Base-by-base conservation (phyloP, 2,329 filamentous ascomycete genomes). In the Neopestalotiopsis clavispora region DNA sequence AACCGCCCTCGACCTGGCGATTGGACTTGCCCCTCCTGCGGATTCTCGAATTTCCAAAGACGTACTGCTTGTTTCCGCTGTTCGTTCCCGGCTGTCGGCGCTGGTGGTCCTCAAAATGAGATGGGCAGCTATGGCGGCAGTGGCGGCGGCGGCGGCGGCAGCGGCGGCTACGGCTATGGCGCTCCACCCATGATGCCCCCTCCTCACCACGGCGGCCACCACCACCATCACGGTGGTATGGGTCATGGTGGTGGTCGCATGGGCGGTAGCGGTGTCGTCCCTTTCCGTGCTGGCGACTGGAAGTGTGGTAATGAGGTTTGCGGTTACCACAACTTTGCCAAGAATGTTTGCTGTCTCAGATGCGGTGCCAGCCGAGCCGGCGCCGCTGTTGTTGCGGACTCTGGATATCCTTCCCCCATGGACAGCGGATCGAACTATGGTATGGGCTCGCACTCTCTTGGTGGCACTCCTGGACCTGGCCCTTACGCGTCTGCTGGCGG, bases 1-100 rank as follows among this genome's bases (percentile, higher is more conserved):
- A 99, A 99, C 83, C 91, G 96, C 58, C 96, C 96, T 71, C 92
- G 96, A 69, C 96, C 96, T 52, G 96, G 96, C 80, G 96, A 99
- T 82, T 99, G 96, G 96, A 98, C 95, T 70, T 99, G 96, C 85
- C 96, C 96, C 60, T 98, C 95, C 66, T 99, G 96, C 78, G 96
- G 96, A 70, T 99, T 99, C 85, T 98, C 94, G 77, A 99, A 99
- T 87, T 99, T 99, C 86, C 96, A 99, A 84, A 94, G 96, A 76
- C 94, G 96, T 75, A 98, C 96, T 20, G 96, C 95, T 66, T 99
- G 96, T 83, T 99, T 99, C 92, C 93, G 96, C 75, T 99, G 96
- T 86, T 98, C 95, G 1, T 99, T 97, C 90, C 95, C 96, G n/a
- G 95, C 96, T 32, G 94, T 97, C 81, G 92, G 92, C 71, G 90